A percentile compares a stretch with the other conserved stretches of the same genome.
These are phyloP conservation scores for Dryas alaskensis DNA, from an alignment of 306 rosid genomes.

Conservation along the genomic window DNA sequence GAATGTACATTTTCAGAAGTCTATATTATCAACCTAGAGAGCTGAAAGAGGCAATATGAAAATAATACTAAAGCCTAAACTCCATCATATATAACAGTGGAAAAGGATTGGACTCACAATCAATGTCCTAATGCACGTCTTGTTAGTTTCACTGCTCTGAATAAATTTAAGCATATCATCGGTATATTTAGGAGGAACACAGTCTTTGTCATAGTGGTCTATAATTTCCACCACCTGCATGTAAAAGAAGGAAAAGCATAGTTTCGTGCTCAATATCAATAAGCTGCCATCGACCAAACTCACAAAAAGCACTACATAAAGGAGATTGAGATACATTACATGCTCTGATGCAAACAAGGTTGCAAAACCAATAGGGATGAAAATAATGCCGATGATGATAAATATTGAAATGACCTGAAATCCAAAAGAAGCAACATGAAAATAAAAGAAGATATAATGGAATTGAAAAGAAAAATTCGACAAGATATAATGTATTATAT, in stretches of 20 bases:
- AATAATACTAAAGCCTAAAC: not conserved
- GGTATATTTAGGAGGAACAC: slow-evolving; percentile 43
- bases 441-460: not conserved
- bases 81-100: not conserved
- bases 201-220: slow-evolving; percentile 53
- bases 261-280: slow-evolving; percentile 8
- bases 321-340: slow-evolving; percentile 34
- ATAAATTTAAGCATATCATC: slow-evolving; percentile 40
- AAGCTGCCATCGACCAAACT: not conserved
- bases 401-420: slow-evolving; percentile 67
- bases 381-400: slow-evolving; percentile 51
- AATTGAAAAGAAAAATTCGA: not conserved
- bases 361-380: slow-evolving; percentile 71
- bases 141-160: slow-evolving; percentile 41
- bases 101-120: slow-evolving; percentile 50
- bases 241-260: slow-evolving; percentile 5
- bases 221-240: slow-evolving; percentile 66
- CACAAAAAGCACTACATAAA: slow-evolving; percentile 4
- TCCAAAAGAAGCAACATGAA: not conserved
- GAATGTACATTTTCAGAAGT: slow-evolving; percentile 8
- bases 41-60: not conserved
- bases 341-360: slow-evolving; percentile 67
- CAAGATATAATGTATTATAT: slow-evolving; percentile 16
- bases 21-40: not conserved
- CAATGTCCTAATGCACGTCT: slow-evolving; percentile 54